Evolutionary conservation across 2,329 filamentous ascomycete species (phyloP), one percentile per base, ranked within the genome.

Genomic region (Podosphaera fusca): DNA sequence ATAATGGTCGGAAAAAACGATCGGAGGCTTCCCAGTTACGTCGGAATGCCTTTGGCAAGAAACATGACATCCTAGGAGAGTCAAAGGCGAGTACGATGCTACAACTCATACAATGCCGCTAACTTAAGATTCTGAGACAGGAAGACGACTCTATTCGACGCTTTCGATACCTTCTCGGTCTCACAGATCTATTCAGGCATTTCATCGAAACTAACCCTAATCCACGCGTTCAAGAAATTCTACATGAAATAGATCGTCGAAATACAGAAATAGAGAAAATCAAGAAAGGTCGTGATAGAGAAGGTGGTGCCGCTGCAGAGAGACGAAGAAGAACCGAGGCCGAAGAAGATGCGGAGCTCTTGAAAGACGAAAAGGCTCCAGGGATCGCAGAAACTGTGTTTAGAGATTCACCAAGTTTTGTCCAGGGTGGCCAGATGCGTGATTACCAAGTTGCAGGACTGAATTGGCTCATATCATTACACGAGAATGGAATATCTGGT

Each of bases 191-290:
- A 29, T 98, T 98, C 74, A 87, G 94, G 62, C 92, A 98, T 71
- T 98, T 98, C 70, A 98, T 98, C 71, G 89, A 96, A 67, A 87
- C 88, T 7, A 98, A 95, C 67, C 90, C 89, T 4, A 89, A 98
- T 67, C 90, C 92, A 14, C 87, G 86, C 64, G 92, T 96, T 66
- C 86, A 90, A 64, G 86, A 94, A 58, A 87, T 95, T 64, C 92
- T 96, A 77, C 78, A 79, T 55, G 87, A 95, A 70, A 95, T 96
- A 65, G 92, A 98, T 70, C 83, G 87, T 52, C 89, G 95, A 68
- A 94, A 96, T 68, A 82, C 78, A 10, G 86, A 88, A 63, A 78
- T 80, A 35, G 74, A 75, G 45, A 75, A 55, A 36, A 38, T 75
- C 8, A 87, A 87, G 70, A 89, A 88, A 63, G 82, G 78, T 45